Base-by-base conservation (phyloP, 345 rosid genomes). In the Alliaria petiolata region DNA sequence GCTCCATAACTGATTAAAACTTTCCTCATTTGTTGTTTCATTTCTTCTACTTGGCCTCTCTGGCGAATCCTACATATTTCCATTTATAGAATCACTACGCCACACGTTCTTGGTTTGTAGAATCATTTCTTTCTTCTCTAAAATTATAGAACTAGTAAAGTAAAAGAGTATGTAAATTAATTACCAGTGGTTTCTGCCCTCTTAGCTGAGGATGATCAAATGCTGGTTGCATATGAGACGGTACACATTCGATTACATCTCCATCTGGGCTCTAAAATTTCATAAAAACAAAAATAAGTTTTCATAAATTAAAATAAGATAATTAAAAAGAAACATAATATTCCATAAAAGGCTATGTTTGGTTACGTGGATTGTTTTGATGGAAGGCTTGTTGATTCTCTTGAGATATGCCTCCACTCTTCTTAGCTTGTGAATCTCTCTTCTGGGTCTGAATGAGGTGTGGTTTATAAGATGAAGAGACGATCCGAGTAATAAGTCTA, bases 201-300 rank as follows among this genome's bases (percentile, higher is more conserved):
- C 49, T 82, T 52, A 95, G 85, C 79, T 81, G 69, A 15, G 95
- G 96, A 79, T 89, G 99, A 70, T 95, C 99, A 68, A 95, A 95
- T 70, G 97, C 96, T 54, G 95, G 93, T 78, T 95, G 99, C 15
- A 78, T 84, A 79, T 88, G 93, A 80, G 96, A 81, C 31, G 59
- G 43, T 61, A 91, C 96, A 82, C 99, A 95, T 62, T 95, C 96
- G 71, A 95, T 86, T 54, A 88, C 49, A 86, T 95, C 99, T n/a
- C 96, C 96, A 65, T 91, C 99, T 58, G 96, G 95, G 50, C 99
- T 95, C 99, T 95, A 82, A 70, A 78, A 55, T n/a, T 31, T 26
- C 28, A 62, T 4, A 45, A 44, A 4, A 54, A 63, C 17, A 61
- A 43, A n/a, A 36, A 58, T 77, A 22, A 4, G 11, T 17, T 14